Percentiles rank a stretch among this genome's conserved stretches.
Evolutionary conservation across 2,329 filamentous ascomycete genomes (phyloP).

Genomic region (Escovopsis sp.): DNA sequence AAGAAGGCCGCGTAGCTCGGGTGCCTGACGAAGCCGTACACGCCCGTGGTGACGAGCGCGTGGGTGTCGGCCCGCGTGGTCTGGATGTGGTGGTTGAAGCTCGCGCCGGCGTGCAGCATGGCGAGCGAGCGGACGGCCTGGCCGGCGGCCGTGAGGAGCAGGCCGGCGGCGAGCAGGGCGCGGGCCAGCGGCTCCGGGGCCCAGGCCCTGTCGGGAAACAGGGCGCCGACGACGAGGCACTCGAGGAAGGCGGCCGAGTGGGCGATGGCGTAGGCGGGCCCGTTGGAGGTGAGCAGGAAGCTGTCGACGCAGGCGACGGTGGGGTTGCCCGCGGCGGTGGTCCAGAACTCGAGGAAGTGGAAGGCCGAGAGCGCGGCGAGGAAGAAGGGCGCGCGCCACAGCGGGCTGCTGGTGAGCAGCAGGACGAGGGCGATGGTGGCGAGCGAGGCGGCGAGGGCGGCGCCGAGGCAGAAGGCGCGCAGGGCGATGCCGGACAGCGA

Average conservation of each 20-base stretch:
- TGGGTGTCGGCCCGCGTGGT: constrained; percentile 54
- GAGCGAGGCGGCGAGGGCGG: constrained; percentile 23
- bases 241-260: constrained; percentile 64
- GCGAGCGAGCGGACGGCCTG: constrained; percentile 66
- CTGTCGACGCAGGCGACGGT: constrained; percentile 54
- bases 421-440: constrained; percentile 18
- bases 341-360: constrained; percentile 95
- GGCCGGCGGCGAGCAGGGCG: constrained; percentile 37
- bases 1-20: constrained; percentile 97
- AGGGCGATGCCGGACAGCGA: constrained; percentile 46
- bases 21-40: constrained; percentile 67
- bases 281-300: constrained; percentile 77
- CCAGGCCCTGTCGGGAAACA: constrained; percentile 37
- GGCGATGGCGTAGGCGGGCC: constrained; percentile 68
- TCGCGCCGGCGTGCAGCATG: constrained; percentile 78
- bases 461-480: constrained; percentile 40
- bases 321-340: constrained; percentile 74
- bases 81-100: constrained; percentile 84
- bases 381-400: constrained; percentile 55
- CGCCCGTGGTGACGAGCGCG: constrained; percentile 64
- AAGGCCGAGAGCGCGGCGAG: constrained; percentile 57
- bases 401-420: constrained; percentile 25
- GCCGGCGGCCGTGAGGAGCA: constrained; percentile 50
- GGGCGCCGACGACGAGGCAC: constrained; percentile 44
- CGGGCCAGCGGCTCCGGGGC: constrained; percentile 29